These are phyloP conservation scores for Creolimax fragrantissima DNA, from an alignment of 78 protist genomes.

Conservation along the genomic window DNA sequence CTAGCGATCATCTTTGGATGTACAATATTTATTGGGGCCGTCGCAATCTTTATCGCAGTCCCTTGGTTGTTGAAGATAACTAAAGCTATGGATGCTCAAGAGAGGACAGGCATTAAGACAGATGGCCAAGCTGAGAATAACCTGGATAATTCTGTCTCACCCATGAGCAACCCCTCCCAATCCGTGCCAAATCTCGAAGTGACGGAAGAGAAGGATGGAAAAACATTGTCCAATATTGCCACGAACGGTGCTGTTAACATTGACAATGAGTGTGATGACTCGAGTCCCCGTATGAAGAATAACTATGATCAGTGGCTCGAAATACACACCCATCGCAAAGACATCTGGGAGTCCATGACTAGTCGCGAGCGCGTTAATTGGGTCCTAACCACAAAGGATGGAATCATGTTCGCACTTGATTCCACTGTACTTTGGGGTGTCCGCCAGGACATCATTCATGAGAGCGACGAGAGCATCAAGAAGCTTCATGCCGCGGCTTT, in stretches of 20 bases:
- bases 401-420: neutral
- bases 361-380: neutral
- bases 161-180: neutral
- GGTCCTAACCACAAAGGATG: neutral
- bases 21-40: neutral
- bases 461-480: neutral
- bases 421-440: slow-evolving; percentile 2
- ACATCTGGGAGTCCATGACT: neutral
- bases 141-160: neutral
- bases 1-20: neutral
- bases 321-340: neutral
- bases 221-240: too few relatives aligned
- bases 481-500: neutral
- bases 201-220: neutral
- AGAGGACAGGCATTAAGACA: neutral
- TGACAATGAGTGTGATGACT: neutral
- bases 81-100: neutral
- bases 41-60: neutral
- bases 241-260: neutral
- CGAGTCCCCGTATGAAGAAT: neutral
- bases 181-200: neutral
- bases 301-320: neutral
- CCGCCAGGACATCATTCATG: neutral
- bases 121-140: neutral
- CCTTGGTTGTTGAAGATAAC: neutral